phyloP scores from a whole-genome alignment of 2,329 filamentous ascomycete genomes.

The Waltergamsia citrina region DNA sequence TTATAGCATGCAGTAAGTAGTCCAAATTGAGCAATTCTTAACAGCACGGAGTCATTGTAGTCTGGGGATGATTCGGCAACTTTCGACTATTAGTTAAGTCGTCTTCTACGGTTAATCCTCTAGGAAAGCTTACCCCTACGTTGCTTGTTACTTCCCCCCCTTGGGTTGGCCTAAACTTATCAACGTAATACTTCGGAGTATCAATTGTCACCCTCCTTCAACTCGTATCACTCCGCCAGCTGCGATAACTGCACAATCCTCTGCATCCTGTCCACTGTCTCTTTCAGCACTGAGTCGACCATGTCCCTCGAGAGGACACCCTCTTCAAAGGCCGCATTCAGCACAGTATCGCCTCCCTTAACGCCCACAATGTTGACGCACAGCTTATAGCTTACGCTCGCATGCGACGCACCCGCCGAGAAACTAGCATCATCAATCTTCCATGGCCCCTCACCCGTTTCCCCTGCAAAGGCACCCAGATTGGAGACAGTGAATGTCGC shows the following conservation, averaged over 20 bases:
- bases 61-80: too few species aligned
- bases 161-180: too few species aligned
- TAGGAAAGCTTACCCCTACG: too few species aligned
- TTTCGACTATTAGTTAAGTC: too few species aligned
- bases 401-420: slow-evolving; percentile 5
- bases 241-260: background rate
- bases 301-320: slow-evolving; percentile 7
- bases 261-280: background rate
- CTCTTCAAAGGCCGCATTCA: slow-evolving; percentile 7
- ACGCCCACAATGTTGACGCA: slow-evolving; percentile 4
- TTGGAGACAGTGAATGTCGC: slow-evolving; percentile 8
- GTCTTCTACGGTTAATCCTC: too few species aligned
- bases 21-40: too few species aligned
- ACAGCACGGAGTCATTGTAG: too few species aligned
- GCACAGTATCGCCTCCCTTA: slow-evolving; percentile 3
- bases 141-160: too few species aligned
- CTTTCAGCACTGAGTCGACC: background rate
- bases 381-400: slow-evolving; percentile 6
- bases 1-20: too few species aligned
- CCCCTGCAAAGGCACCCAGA: slow-evolving; percentile 5
- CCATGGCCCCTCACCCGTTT: background rate
- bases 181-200: too few species aligned
- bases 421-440: slow-evolving; percentile 9
- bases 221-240: background rate
- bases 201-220: too few species aligned